phyloP scores from a whole-genome alignment of 2,329 filamentous ascomycete genomes.

The Moelleriella libera region DNA sequence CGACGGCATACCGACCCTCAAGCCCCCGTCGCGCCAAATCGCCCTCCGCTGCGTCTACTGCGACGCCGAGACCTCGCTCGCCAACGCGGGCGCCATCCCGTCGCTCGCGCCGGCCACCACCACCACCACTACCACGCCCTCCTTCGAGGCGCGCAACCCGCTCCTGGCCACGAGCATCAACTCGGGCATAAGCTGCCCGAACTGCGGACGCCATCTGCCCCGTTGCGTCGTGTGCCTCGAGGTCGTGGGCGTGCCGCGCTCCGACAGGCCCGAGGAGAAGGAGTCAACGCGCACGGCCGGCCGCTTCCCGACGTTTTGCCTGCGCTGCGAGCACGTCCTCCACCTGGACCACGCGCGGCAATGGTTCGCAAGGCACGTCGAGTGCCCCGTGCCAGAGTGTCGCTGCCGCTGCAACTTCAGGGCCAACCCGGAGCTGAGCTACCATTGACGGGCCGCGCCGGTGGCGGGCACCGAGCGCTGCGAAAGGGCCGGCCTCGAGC shows the following conservation, averaged over 20 bases:
- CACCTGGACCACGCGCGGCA: constrained; percentile 53
- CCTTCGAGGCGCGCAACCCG: constrained; percentile 32
- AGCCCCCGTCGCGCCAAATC: constrained; percentile 53
- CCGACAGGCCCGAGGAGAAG: constrained; percentile 39
- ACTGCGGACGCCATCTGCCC: constrained; percentile 51
- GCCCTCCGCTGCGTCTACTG: constrained; percentile 68
- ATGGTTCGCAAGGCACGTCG: constrained; percentile 51
- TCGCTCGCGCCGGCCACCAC: constrained; percentile 2
- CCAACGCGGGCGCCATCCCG: constrained; percentile 18
- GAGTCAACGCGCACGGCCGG: constrained; percentile 35
- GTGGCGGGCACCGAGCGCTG: too few relatives aligned
- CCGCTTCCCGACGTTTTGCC: constrained; percentile 54
- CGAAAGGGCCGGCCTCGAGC: too few relatives aligned
- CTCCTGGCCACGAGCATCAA: constrained; percentile 42
- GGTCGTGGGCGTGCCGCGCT: constrained; percentile 49
- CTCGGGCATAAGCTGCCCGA: constrained; percentile 50
- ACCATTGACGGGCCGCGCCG: constrained; percentile 17
- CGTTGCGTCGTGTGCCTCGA: constrained; percentile 56
- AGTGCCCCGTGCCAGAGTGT: constrained; percentile 57
- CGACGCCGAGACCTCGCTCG: constrained; percentile 42
- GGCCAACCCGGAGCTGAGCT: constrained; percentile 44
- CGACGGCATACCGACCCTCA: constrained; percentile 47
- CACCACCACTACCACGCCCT: constrained; percentile 7
- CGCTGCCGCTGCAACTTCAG: constrained; percentile 49
- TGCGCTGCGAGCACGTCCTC: constrained; percentile 53